phyloP scores from a whole-genome alignment of 768 basidiomycete genomes.

The Trichaptum fuscoviolaceum region DNA sequence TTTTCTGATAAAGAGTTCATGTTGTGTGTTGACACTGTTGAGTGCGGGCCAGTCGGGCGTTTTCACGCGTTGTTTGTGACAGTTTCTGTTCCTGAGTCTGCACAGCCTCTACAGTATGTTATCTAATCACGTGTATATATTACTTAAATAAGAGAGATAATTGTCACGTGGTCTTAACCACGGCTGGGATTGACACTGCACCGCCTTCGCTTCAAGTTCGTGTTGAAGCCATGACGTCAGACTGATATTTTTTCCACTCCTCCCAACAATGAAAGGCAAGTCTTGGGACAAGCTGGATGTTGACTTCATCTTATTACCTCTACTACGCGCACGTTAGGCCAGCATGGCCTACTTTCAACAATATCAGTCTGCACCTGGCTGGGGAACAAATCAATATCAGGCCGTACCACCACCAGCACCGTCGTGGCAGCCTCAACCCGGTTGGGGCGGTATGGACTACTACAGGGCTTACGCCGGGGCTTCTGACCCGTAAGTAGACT shows the following conservation, averaged over 20 bases:
- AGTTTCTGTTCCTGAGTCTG: not conserved
- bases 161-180: too few species aligned
- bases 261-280: too few species aligned
- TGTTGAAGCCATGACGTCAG: not conserved
- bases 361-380: conserved; percentile 34
- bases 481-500: conserved; percentile 41
- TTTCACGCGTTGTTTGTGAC: not conserved
- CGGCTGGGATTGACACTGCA: too few species aligned
- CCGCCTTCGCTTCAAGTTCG: too few species aligned
- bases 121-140: too few species aligned
- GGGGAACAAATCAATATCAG: conserved; percentile 40
- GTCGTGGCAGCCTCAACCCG: conserved; percentile 41
- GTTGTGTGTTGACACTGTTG: too few species aligned
- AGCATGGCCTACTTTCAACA: conserved; percentile 45
- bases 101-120: too few species aligned
- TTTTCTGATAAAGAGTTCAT: too few species aligned
- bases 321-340: not conserved
- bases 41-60: too few species aligned
- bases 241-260: not conserved
- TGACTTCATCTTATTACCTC: not conserved
- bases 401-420: conserved; percentile 30
- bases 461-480: conserved; percentile 57
- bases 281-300: too few species aligned
- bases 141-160: too few species aligned
- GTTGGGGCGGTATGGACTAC: conserved; percentile 58